These are phyloP conservation scores for Cardiospermum halicacabum DNA, from an alignment of 345 rosid genomes.

Conservation along the genomic window DNA sequence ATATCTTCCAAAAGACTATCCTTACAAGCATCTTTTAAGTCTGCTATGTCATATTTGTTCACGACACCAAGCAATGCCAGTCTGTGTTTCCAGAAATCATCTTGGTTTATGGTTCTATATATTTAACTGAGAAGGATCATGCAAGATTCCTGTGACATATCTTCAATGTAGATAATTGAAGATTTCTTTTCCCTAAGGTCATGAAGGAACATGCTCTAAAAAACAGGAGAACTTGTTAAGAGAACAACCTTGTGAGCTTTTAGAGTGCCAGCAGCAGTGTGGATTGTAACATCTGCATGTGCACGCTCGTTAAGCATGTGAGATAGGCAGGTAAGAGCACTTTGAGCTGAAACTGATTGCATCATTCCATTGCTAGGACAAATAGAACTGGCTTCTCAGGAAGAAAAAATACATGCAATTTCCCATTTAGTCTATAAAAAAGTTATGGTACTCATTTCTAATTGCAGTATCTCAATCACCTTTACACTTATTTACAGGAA, in stretches of 20 bases:
- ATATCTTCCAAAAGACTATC: slow-evolving; percentile 89
- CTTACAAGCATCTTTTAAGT: slow-evolving; percentile 76
- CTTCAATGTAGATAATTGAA: slow-evolving; percentile 69
- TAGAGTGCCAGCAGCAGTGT: slow-evolving; percentile 68
- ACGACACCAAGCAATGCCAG: slow-evolving; percentile 70
- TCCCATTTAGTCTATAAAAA: background rate
- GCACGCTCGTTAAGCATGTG: slow-evolving; percentile 85
- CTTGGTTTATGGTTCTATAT: slow-evolving; percentile 74
- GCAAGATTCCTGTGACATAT: slow-evolving; percentile 86
- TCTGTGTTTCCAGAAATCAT: slow-evolving; percentile 92
- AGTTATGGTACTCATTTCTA: background rate
- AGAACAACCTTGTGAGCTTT: slow-evolving; percentile 84
- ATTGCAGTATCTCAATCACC: slow-evolving; percentile 1
- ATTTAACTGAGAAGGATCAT: slow-evolving; percentile 68
- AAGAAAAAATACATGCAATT: background rate
- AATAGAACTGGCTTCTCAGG: slow-evolving; percentile 48
- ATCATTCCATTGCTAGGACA: slow-evolving; percentile 65
- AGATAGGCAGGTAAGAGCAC: slow-evolving; percentile 64
- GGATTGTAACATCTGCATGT: slow-evolving; percentile 70
- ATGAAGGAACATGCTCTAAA: slow-evolving; percentile 86
- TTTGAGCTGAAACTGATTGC: slow-evolving; percentile 57
- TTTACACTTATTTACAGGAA: slow-evolving; percentile 10
- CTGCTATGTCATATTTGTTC: slow-evolving; percentile 71
- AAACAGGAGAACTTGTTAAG: slow-evolving; percentile 82
- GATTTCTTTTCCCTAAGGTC: slow-evolving; percentile 88